Base-by-base conservation (phyloP, 208 protist species). In the Leishmania braziliensis region DNA sequence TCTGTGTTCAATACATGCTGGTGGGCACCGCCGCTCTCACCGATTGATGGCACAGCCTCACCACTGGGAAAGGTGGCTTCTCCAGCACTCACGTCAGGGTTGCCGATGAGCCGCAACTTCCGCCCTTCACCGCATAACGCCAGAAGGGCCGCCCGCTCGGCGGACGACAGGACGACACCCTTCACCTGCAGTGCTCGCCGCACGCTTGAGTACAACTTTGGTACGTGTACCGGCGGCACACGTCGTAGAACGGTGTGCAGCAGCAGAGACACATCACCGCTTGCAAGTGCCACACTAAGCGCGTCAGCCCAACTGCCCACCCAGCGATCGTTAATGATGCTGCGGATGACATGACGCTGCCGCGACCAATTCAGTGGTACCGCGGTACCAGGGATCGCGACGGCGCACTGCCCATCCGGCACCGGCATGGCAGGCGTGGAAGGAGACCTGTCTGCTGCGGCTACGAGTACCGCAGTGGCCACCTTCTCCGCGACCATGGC, bases 261-360 rank as follows among this genome's bases (percentile, higher is more conserved):
- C 20, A 93, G 78, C 66, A 96, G 71, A 16, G 68, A 39, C 14
- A 86, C 83, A 29, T 87, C 74, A 29, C 76, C 77, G 77, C 85
- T 90, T 12, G 88, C 87, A 6, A 92, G 56, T 9, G 90, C 91
- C 0, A 95, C 85, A 62, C 58, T 85, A 53, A 96, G 85, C 16
- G 93, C 93, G 46, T 84, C 81, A 46, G 93, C 82, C 93, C 93
- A 96, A 72, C 86, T 88, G 36, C 88, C 88, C 20, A 76, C 63
- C 91, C 93, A 96, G 14, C 93, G 93, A 82, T 93, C 89, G 18
- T 43, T 33, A 23, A 95, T 70, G 18, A 96, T 76, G 12, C 77
- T 71, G 10, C 39, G 81, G 26, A 94, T 63, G 1, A 81, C 60
- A 16, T 33, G 26, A 69, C 91, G 90, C 39, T 82, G 81, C 29